These are phyloP conservation scores for Elsinoe arachidis DNA, from an alignment of 2,329 filamentous ascomycete genomes.

Conservation along the genomic window DNA sequence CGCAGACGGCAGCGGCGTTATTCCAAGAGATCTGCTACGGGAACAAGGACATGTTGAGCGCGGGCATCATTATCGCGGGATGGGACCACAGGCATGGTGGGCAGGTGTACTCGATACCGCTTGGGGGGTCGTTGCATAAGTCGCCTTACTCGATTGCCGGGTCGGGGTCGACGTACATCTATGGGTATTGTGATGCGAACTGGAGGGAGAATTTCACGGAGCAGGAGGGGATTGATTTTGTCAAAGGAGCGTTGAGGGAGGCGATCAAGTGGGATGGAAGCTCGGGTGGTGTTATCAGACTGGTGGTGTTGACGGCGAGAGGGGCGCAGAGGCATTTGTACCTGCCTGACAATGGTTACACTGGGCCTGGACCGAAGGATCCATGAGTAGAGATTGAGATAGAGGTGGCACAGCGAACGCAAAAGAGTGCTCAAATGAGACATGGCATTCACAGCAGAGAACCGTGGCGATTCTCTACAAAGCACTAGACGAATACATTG, in stretches of 20 bases:
- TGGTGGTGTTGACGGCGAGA: conserved; percentile 88
- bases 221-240: conserved; percentile 80
- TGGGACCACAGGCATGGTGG: conserved; percentile 93
- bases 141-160: conserved; percentile 92
- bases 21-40: conserved; percentile 98
- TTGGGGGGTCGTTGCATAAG: conserved; percentile 96
- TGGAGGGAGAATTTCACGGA: conserved; percentile 95
- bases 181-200: conserved; percentile 94
- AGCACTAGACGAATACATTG: neutral
- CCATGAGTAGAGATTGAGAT: neutral
- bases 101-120: conserved; percentile 93
- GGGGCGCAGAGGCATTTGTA: conserved; percentile 92
- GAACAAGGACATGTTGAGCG: conserved; percentile 90
- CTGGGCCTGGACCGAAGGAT: conserved; percentile 48
- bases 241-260: conserved; percentile 82
- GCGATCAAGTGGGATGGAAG: conserved; percentile 99
- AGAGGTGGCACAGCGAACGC: no score
- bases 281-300: conserved; percentile 93
- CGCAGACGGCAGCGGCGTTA: conserved; percentile 86
- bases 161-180: conserved; percentile 97
- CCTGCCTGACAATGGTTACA: conserved; percentile 84
- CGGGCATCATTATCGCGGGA: conserved; percentile 96
- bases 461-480: neutral
- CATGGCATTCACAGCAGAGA: neutral
- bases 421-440: no score